A percentile compares a stretch with the other conserved stretches of the same genome.
Evolutionary conservation across 192 early-diverging fungal species (phyloP).

Genomic region (Coemansia furcata): DNA sequence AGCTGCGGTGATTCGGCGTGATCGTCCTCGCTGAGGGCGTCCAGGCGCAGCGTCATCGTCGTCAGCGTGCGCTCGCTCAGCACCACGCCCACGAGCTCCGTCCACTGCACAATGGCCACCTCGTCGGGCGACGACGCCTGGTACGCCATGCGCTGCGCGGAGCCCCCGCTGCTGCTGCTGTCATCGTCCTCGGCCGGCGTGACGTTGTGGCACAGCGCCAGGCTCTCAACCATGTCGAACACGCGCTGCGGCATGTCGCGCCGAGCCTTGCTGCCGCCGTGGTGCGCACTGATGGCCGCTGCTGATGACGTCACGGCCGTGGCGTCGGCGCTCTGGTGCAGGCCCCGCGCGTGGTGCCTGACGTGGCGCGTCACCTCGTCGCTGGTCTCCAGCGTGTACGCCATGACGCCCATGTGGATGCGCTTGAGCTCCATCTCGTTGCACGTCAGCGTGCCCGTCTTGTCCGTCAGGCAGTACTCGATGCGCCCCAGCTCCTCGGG

Average conservation of each 20-base stretch:
- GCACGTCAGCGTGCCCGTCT: conserved; percentile 93
- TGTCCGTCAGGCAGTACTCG: conserved; percentile 90
- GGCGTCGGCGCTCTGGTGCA: not conserved
- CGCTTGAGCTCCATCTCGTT: conserved; percentile 98
- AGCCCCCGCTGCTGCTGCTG: not conserved
- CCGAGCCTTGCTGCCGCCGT: conserved; percentile 57
- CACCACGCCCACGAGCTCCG: conserved; percentile 79
- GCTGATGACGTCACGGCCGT: not conserved
- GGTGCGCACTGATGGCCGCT: not conserved
- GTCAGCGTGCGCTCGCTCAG: conserved; percentile 75
- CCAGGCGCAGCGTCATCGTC: conserved; percentile 64
- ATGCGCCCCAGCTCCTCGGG: conserved; percentile 95
- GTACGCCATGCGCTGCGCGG: conserved; percentile 59
- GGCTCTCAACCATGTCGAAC: conserved; percentile 81
- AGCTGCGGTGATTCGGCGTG: conserved; percentile 33
- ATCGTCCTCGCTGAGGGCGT: conserved; percentile 33
- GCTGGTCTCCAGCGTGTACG: conserved; percentile 85
- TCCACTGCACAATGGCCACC: conserved; percentile 92
- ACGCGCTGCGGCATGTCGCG: conserved; percentile 84
- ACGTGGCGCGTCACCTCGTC: conserved; percentile 80
- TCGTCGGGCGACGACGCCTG: conserved; percentile 98
- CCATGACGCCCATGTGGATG: conserved; percentile 94
- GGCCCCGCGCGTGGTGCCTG: conserved; percentile 6
- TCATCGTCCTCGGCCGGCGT: conserved; percentile 49
- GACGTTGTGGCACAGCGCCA: conserved; percentile 92